phyloP scores from a whole-genome alignment of 208 protist species.

The Cochliopodium minus region DNA sequence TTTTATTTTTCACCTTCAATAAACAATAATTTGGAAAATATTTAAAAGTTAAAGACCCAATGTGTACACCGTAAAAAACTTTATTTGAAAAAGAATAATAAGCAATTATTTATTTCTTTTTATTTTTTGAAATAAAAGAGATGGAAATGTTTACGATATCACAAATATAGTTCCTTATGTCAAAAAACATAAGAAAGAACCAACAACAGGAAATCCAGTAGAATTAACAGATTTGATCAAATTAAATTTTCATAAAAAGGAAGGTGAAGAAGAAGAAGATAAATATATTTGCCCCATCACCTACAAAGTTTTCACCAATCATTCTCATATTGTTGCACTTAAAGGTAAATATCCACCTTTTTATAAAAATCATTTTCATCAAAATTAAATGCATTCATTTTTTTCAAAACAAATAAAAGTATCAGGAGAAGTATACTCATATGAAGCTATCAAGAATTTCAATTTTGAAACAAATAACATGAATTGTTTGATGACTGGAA shows the following conservation, averaged over 20 bases:
- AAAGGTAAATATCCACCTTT: neutral
- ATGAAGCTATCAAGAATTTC: conserved; percentile 52
- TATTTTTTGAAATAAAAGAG: no score
- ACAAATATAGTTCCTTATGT: conserved; percentile 53
- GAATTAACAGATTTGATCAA: conserved; percentile 39
- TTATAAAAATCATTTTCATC: neutral
- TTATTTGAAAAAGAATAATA: no score
- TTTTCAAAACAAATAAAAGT: conserved; percentile 8
- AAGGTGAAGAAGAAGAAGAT: conserved; percentile 24
- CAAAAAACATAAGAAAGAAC: conserved; percentile 43
- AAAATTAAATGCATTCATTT: neutral
- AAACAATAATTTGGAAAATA: no score
- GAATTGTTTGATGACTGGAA: conserved; percentile 16
- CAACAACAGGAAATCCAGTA: conserved; percentile 42
- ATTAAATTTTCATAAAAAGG: conserved; percentile 34
- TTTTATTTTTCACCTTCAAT: no score
- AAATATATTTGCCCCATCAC: conserved; percentile 53
- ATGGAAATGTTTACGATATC: no score
- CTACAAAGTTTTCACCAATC: conserved; percentile 54
- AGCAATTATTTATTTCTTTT: no score
- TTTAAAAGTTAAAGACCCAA: no score
- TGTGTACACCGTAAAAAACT: no score
- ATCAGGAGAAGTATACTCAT: conserved; percentile 56
- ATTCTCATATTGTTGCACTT: conserved; percentile 53
- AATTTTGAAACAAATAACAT: conserved; percentile 49